Evolutionary conservation across 177 flowering plant genomes (phyloP).

Genomic region (Vitis hybrid): DNA sequence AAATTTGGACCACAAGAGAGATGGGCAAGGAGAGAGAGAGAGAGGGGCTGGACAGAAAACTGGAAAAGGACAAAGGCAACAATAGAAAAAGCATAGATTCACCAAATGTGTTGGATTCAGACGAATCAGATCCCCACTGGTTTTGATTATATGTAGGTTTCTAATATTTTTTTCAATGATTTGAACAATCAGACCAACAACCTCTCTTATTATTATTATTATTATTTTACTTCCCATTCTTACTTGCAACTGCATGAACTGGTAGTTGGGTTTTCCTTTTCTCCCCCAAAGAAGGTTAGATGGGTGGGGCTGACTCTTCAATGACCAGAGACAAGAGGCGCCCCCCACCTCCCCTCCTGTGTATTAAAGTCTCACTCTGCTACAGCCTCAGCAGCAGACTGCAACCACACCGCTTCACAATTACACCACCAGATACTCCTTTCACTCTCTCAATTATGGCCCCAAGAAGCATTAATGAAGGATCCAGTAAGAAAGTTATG

Average conservation of each 20-base stretch:
- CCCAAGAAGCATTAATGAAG: constrained; percentile 14
- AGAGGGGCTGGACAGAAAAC: no score
- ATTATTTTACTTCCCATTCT: not conserved
- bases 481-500: constrained; percentile 13
- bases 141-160: not conserved
- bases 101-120: no score
- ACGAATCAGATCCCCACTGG: not conserved
- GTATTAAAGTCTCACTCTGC: not conserved
- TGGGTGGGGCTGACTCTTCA: constrained; percentile 2
- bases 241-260: not conserved
- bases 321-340: no score
- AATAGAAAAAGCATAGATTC: no score
- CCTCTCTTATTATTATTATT: not conserved
- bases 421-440: not conserved
- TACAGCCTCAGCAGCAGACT: no score
- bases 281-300: constrained; percentile 17
- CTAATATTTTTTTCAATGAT: no score
- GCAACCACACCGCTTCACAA: not conserved
- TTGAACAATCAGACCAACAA: no score
- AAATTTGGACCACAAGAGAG: no score
- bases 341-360: not conserved
- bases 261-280: constrained; percentile 15
- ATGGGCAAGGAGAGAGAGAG: no score
- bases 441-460: constrained; percentile 19
- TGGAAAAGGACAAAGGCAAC: no score